Conservation (phyloP, 1,139 yeast species). For the Hyphopichia khmerensis region DNA sequence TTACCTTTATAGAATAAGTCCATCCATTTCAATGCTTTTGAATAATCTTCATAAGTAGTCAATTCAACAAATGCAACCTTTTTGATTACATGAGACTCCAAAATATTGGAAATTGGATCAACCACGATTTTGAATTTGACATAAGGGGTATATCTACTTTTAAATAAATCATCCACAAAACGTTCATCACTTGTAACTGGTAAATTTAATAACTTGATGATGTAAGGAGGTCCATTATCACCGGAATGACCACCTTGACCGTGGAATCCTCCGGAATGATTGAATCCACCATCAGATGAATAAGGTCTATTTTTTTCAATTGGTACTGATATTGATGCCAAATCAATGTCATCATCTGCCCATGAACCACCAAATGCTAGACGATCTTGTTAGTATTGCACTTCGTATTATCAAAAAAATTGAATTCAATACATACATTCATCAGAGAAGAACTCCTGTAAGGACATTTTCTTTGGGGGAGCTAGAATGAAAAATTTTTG, state of each 20-base stretch:
- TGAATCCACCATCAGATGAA: slow-evolving; percentile 8
- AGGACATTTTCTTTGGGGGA: slow-evolving; percentile 50
- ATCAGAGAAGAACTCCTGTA: slow-evolving; percentile 53
- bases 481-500: slow-evolving; percentile 11
- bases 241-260: slow-evolving; percentile 6
- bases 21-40: slow-evolving; percentile 46
- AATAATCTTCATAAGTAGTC: slow-evolving; percentile 43
- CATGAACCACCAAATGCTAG: slow-evolving; percentile 60
- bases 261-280: slow-evolving; percentile 7
- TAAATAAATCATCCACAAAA: slow-evolving; percentile 44
- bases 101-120: slow-evolving; percentile 41
- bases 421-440: slow-evolving; percentile 51
- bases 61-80: slow-evolving; percentile 67
- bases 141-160: slow-evolving; percentile 40
- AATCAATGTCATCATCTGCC: slow-evolving; percentile 77
- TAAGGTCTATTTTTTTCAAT: slow-evolving; percentile 28
- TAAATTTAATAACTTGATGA: slow-evolving; percentile 51
- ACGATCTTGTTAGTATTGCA: slow-evolving; percentile 17
- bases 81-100: slow-evolving; percentile 39
- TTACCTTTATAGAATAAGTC: slow-evolving; percentile 41
- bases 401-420: no score
- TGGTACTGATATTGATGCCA: slow-evolving; percentile 65
- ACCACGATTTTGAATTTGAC: slow-evolving; percentile 42
- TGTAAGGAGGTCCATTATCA: slow-evolving; percentile 54
- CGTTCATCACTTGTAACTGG: slow-evolving; percentile 41